Evolutionary conservation across 2,329 filamentous ascomycete species (phyloP).

Genomic region (Aspergillus amoenus): DNA sequence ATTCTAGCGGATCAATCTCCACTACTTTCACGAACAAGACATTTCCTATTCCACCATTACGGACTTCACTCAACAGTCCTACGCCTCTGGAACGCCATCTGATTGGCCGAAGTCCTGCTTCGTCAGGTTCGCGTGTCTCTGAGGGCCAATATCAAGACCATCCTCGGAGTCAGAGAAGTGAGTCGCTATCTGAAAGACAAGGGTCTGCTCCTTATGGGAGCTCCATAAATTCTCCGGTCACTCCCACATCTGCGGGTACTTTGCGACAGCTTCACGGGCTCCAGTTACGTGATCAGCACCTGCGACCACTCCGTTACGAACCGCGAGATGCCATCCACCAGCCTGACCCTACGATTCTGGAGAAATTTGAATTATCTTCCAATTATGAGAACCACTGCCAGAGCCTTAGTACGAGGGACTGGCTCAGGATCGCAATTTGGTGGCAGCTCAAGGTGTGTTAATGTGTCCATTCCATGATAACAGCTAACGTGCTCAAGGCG

Average conservation of each 20-base stretch:
- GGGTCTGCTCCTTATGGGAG: neutral
- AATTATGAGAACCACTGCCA: conserved; percentile 23
- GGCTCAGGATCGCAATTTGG: conserved; percentile 33
- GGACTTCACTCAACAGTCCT: neutral
- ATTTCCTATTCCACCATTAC: conserved; percentile 6
- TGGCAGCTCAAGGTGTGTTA: conserved; percentile 31
- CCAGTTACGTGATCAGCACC: conserved; percentile 24
- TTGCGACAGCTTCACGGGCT: conserved; percentile 28
- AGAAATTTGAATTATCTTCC: conserved; percentile 20
- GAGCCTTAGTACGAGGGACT: conserved; percentile 27
- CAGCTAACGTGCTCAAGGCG: conserved; percentile 16
- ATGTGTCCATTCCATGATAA: neutral
- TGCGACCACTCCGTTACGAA: conserved; percentile 28
- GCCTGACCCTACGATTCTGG: conserved; percentile 21
- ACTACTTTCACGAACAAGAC: conserved; percentile 9
- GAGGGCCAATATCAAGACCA: neutral
- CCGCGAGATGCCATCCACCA: conserved; percentile 25
- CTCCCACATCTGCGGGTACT: conserved; percentile 19
- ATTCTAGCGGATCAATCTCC: conserved; percentile 19
- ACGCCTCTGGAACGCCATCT: neutral
- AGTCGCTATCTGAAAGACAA: neutral
- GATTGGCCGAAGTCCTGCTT: neutral
- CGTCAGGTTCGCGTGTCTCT: neutral
- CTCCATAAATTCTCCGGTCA: conserved; percentile 13
- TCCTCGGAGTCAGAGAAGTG: conserved; percentile 5